phyloP scores from a whole-genome alignment of 371 early-diverging fungal genomes.

The Apophysomyces variabilis region DNA sequence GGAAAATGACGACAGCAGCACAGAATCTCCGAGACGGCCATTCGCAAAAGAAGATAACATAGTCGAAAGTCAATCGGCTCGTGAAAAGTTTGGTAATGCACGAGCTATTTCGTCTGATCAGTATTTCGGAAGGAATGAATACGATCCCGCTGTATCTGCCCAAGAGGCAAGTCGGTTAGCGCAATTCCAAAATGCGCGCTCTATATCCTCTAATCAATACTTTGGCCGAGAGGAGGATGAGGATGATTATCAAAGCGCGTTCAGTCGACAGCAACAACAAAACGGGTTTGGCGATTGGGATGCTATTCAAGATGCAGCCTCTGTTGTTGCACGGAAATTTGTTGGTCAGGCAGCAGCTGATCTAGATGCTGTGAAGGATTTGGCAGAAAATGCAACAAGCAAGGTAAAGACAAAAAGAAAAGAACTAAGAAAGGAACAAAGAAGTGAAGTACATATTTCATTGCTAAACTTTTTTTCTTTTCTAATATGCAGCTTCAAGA shows the following conservation, averaged over 20 bases:
- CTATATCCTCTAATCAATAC: slow-evolving; percentile 84
- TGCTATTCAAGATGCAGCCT: slow-evolving; percentile 60
- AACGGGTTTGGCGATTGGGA: slow-evolving; percentile 43
- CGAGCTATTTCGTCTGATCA: slow-evolving; percentile 89
- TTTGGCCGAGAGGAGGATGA: slow-evolving; percentile 73
- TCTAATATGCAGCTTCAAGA: slow-evolving; percentile 17
- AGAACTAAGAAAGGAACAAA: too few species aligned
- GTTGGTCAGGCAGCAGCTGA: slow-evolving; percentile 80
- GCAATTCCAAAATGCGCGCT: slow-evolving; percentile 72
- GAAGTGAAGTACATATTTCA: neutral
- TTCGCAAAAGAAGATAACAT: slow-evolving; percentile 17
- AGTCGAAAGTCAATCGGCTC: slow-evolving; percentile 46
- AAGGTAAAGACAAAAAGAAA: slow-evolving; percentile 21
- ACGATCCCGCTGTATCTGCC: slow-evolving; percentile 65
- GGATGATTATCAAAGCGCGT: neutral
- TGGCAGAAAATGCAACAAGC: slow-evolving; percentile 67
- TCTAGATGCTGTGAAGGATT: slow-evolving; percentile 69
- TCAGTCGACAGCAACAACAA: slow-evolving; percentile 12
- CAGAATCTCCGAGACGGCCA: slow-evolving; percentile 22
- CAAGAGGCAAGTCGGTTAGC: slow-evolving; percentile 69
- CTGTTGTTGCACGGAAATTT: slow-evolving; percentile 70
- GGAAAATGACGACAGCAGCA: slow-evolving; percentile 15
- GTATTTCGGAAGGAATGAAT: slow-evolving; percentile 84
- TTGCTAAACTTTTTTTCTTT: neutral
- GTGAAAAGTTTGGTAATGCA: slow-evolving; percentile 75